These are phyloP conservation scores for Podospora pseudocomata DNA, from an alignment of 495 filamentous ascomycete genomes.

Conservation along the genomic window DNA sequence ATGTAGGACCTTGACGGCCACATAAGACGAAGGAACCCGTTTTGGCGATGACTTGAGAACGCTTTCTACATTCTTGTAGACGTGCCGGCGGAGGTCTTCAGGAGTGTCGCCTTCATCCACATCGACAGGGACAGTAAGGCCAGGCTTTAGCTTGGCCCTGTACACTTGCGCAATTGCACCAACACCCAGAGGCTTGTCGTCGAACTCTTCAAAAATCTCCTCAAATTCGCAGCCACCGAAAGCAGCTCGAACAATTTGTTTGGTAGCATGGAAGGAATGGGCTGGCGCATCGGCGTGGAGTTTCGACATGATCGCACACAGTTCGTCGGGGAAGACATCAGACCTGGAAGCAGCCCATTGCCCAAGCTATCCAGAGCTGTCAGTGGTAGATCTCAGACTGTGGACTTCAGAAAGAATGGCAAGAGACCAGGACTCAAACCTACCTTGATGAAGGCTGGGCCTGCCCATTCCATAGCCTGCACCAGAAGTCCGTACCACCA, in stretches of 20 bases:
- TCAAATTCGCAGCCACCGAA: conserved; percentile 77
- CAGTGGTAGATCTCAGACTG: background rate
- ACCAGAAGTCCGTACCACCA: conserved; percentile 97
- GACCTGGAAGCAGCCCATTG: conserved; percentile 98
- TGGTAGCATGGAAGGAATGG: conserved; percentile 79
- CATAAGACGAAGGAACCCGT: conserved; percentile 84
- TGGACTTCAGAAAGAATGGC: background rate
- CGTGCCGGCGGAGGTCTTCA: conserved; percentile 59
- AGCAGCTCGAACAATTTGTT: conserved; percentile 69
- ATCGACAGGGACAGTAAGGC: conserved; percentile 63
- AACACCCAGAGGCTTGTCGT: conserved; percentile 85
- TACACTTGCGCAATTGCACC: conserved; percentile 98
- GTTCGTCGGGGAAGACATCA: conserved; percentile 93
- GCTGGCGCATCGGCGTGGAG: conserved; percentile 92
- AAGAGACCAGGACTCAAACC: conserved; percentile 16
- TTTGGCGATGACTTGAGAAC: conserved; percentile 81
- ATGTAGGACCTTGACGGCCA: conserved; percentile 95
- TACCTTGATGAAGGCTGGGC: conserved; percentile 97
- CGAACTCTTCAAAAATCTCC: conserved; percentile 96
- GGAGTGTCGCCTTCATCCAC: conserved; percentile 49
- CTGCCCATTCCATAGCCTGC: conserved; percentile 84
- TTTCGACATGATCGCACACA: conserved; percentile 91
- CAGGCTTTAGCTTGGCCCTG: conserved; percentile 84
- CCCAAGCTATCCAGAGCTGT: conserved; percentile 60
- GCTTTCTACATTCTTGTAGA: conserved; percentile 77